phyloP scores from a whole-genome alignment of 495 filamentous ascomycete species.

The Penicillium simplicissimum region DNA sequence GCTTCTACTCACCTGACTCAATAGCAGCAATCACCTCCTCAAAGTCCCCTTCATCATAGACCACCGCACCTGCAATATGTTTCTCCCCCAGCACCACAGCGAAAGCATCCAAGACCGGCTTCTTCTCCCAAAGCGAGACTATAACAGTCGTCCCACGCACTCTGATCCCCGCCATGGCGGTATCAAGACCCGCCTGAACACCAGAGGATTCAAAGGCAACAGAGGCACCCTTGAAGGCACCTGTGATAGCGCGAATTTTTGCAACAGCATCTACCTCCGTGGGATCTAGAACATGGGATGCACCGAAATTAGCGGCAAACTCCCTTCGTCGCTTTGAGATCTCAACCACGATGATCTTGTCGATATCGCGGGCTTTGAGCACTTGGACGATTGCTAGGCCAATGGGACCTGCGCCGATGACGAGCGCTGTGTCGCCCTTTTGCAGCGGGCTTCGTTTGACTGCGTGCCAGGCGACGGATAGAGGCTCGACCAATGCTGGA shows the following conservation, averaged over 20 bases:
- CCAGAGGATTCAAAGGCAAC: slow-evolving; percentile 35
- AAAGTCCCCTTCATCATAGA: slow-evolving; percentile 55
- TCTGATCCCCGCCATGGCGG: slow-evolving; percentile 23
- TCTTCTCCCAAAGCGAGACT: slow-evolving; percentile 31
- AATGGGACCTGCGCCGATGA: slow-evolving; percentile 64
- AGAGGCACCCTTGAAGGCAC: slow-evolving; percentile 13
- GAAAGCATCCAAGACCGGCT: slow-evolving; percentile 26
- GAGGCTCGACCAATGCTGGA: slow-evolving; percentile 50
- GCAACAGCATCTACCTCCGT: slow-evolving; percentile 22
- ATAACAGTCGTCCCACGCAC: slow-evolving; percentile 27
- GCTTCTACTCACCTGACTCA: slow-evolving; percentile 38
- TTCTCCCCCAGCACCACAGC: slow-evolving; percentile 29
- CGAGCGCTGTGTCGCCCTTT: slow-evolving; percentile 48
- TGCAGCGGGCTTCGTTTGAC: slow-evolving; percentile 55
- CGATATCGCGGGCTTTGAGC: slow-evolving; percentile 49
- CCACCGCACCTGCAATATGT: slow-evolving; percentile 26
- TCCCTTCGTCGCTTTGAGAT: slow-evolving; percentile 20
- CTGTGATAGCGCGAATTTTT: slow-evolving; percentile 22
- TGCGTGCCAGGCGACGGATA: slow-evolving; percentile 68
- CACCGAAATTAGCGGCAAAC: slow-evolving; percentile 24
- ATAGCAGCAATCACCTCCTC: slow-evolving; percentile 57
- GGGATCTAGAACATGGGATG: slow-evolving; percentile 26
- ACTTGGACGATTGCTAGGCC: slow-evolving; percentile 62
- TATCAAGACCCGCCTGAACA: slow-evolving; percentile 33
- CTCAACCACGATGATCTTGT: slow-evolving; percentile 54